These are phyloP conservation scores for Stephania yunnanensis DNA, from an alignment of 164 flowering plant genomes.

Conservation along the genomic window DNA sequence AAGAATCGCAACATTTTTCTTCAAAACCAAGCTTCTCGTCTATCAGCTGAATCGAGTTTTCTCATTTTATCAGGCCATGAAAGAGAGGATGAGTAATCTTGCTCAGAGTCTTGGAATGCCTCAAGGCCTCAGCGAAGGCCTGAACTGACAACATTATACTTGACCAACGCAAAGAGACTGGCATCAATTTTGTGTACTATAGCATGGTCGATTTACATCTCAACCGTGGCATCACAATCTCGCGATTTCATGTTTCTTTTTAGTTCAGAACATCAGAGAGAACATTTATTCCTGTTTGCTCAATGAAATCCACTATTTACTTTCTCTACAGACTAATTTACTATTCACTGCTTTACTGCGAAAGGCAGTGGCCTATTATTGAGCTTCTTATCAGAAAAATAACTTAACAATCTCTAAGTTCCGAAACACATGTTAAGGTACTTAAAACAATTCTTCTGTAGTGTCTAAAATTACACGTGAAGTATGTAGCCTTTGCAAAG, in stretches of 20 bases:
- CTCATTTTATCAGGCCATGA: constrained; percentile 66
- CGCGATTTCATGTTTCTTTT: neutral
- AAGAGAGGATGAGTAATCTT: constrained; percentile 88
- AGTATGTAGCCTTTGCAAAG: neutral
- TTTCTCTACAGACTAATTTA: neutral
- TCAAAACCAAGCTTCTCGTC: neutral
- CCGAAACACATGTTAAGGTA: neutral
- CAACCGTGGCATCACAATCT: constrained; percentile 2
- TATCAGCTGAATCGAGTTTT: neutral
- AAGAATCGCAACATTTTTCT: neutral
- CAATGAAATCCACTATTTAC: neutral
- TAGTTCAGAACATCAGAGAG: neutral
- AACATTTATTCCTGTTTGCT: neutral
- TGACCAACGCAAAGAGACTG: neutral
- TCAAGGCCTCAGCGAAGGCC: constrained; percentile 60
- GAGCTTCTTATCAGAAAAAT: too few species aligned
- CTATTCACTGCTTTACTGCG: neutral
- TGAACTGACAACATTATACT: constrained; percentile 29
- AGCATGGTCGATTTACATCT: constrained; percentile 11
- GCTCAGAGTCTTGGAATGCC: constrained; percentile 97
- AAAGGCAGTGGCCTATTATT: too few species aligned
- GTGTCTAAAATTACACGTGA: neutral
- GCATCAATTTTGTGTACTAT: constrained; percentile 38
- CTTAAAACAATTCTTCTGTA: neutral
- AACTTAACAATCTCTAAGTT: too few species aligned